A percentile compares a stretch with the other conserved stretches of the same genome.
Conservation (phyloP, 140 eudicot species). For the Flaveria floridana region DNA sequence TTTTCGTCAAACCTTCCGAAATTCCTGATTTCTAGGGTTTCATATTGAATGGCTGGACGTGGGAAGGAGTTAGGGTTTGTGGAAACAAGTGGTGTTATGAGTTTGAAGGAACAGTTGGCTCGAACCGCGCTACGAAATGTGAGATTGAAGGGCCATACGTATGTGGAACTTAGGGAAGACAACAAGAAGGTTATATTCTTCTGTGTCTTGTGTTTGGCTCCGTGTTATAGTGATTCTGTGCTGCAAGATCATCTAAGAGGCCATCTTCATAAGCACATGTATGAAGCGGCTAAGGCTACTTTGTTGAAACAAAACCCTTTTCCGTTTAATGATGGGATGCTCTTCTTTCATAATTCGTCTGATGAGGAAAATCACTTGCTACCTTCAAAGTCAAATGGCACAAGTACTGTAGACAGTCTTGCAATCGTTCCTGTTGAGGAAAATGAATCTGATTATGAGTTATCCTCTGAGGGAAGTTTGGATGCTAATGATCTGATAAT, state of each 20-base stretch:
- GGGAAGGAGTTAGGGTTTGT: conserved; percentile 56
- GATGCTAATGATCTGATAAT: conserved; percentile 46
- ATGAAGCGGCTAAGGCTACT: conserved; percentile 69
- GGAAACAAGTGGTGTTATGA: conserved; percentile 34
- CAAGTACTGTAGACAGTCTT: conserved; percentile 36
- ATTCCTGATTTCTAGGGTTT: conserved; percentile 16
- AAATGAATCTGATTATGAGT: conserved; percentile 21
- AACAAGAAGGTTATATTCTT: conserved; percentile 72
- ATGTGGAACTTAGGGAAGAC: conserved; percentile 78
- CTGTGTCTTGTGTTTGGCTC: conserved; percentile 77
- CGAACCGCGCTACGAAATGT: conserved; percentile 59
- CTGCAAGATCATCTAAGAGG: conserved; percentile 79
- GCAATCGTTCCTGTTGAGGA: conserved; percentile 51
- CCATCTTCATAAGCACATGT: conserved; percentile 59
- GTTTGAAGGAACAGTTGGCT: conserved; percentile 63
- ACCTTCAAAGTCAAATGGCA: conserved; percentile 17
- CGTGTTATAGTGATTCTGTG: conserved; percentile 72
- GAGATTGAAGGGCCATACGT: conserved; percentile 69
- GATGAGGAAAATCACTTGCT: conserved; percentile 29
- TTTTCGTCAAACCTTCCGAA: conserved; percentile 17
- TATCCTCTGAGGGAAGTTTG: conserved; percentile 33
- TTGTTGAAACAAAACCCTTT: conserved; percentile 76
- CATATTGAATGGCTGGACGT: conserved; percentile 48
- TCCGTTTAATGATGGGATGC: conserved; percentile 85
- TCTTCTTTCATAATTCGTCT: conserved; percentile 51